These are phyloP conservation scores for Geotrichum histeridarum DNA, from an alignment of 1,139 yeast species.

Conservation along the genomic window DNA sequence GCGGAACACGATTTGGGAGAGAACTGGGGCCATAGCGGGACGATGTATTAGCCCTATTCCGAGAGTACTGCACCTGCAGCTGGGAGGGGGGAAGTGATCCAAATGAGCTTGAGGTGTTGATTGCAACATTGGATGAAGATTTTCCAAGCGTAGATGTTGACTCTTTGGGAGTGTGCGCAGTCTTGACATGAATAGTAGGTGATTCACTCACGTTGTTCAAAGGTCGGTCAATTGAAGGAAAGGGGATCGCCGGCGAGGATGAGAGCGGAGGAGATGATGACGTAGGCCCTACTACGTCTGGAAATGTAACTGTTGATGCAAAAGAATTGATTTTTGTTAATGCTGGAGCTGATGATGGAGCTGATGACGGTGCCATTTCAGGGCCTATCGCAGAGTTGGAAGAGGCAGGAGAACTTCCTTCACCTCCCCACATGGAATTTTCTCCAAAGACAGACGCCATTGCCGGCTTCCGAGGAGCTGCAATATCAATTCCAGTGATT, in stretches of 20 bases:
- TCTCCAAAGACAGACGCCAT: slow-evolving; percentile 4
- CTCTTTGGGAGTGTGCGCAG: not conserved
- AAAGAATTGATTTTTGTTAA: slow-evolving; percentile 2
- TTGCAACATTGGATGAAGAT: not conserved
- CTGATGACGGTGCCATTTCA: slow-evolving; percentile 1
- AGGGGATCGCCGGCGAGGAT: slow-evolving; percentile 10
- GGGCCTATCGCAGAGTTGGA: not conserved
- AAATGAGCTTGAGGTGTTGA: not conserved
- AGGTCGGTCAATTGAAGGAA: slow-evolving; percentile 9
- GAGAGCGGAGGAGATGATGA: slow-evolving; percentile 2
- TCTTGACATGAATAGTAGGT: not conserved
- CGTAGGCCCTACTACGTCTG: not conserved
- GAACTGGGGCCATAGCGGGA: slow-evolving; percentile 17
- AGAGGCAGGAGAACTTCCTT: not conserved
- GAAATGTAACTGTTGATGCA: slow-evolving; percentile 6
- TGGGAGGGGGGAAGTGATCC: slow-evolving; percentile 1
- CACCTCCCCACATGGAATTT: not conserved
- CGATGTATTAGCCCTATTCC: slow-evolving; percentile 16
- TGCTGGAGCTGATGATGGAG: slow-evolving; percentile 13
- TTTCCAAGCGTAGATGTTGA: not conserved
- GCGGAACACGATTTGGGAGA: slow-evolving; percentile 19
- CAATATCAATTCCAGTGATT: not conserved
- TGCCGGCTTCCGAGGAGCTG: slow-evolving; percentile 1
- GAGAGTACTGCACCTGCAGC: slow-evolving; percentile 18
- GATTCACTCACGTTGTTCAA: not conserved